These are phyloP conservation scores for Fusarium cicatricum DNA, from an alignment of 2,329 filamentous ascomycete genomes.

Conservation along the genomic window DNA sequence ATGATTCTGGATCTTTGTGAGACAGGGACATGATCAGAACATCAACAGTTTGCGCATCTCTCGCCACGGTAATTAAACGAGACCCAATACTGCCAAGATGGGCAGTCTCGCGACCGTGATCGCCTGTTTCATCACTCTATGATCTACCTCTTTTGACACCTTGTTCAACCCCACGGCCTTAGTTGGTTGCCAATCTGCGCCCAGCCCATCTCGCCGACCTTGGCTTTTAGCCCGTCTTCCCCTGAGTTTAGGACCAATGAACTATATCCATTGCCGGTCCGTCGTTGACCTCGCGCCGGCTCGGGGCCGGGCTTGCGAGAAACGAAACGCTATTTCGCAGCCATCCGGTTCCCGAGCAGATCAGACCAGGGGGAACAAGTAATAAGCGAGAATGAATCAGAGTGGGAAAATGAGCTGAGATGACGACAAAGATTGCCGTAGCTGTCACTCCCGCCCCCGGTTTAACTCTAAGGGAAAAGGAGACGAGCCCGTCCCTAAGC, in stretches of 20 bases:
- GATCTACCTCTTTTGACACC: constrained; percentile 9
- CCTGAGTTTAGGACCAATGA: constrained; percentile 14
- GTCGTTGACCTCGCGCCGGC: constrained; percentile 25
- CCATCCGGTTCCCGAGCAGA: constrained; percentile 7
- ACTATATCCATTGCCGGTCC: constrained; percentile 11
- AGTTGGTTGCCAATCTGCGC: constrained; percentile 15
- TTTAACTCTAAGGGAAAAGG: constrained; percentile 22
- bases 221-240: constrained; percentile 3
- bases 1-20: constrained; percentile 19
- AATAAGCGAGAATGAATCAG: neutral
- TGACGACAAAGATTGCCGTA: constrained; percentile 22
- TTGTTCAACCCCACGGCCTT: constrained; percentile 19
- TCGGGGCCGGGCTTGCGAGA: constrained; percentile 22
- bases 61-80: constrained; percentile 35
- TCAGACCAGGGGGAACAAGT: too few relatives aligned
- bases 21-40: constrained; percentile 16
- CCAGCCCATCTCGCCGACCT: constrained; percentile 12
- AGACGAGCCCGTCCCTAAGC: constrained; percentile 15
- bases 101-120: constrained; percentile 12
- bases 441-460: constrained; percentile 3
- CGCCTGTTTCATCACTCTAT: constrained; percentile 36
- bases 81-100: constrained; percentile 33
- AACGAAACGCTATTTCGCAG: constrained; percentile 13
- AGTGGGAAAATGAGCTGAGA: constrained; percentile 2
- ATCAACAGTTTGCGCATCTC: constrained; percentile 9